Evolutionary conservation across 805 yeast genomes (phyloP).

Genomic region (Priceomyces melissophilus): DNA sequence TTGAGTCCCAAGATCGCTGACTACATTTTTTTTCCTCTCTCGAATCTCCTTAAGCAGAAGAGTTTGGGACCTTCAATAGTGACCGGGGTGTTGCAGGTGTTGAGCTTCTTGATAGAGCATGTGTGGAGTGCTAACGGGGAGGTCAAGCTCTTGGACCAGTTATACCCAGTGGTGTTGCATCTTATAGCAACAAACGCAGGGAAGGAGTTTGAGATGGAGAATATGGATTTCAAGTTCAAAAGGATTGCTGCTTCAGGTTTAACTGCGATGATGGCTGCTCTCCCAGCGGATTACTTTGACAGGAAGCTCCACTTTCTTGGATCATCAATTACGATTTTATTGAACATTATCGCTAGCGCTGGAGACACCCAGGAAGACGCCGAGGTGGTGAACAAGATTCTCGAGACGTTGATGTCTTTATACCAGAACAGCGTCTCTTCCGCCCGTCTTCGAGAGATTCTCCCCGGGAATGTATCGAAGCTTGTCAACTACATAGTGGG

Average conservation of each 20-base stretch:
- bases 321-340: conserved; percentile 21
- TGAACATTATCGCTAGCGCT: conserved; percentile 14
- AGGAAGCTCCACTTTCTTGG: conserved; percentile 27
- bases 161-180: conserved; percentile 29
- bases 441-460: conserved; percentile 32
- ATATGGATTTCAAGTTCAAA: conserved; percentile 14
- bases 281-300: conserved; percentile 19
- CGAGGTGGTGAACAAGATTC: conserved; percentile 7
- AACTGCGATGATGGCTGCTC: conserved; percentile 10
- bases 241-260: conserved; percentile 14
- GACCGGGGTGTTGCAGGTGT: conserved; percentile 21
- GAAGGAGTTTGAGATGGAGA: conserved; percentile 4
- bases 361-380: conserved; percentile 15
- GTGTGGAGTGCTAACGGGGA: conserved; percentile 28
- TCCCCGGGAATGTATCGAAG: conserved; percentile 39
- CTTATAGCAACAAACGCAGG: conserved; percentile 15
- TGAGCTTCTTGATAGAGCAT: conserved; percentile 24
- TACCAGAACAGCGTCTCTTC: conserved; percentile 17
- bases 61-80: conserved; percentile 17
- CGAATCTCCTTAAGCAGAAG: conserved; percentile 28
- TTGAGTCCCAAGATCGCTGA: conserved; percentile 35
- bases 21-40: conserved; percentile 39
- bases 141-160: conserved; percentile 28
- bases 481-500: conserved; percentile 24
- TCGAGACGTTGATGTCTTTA: conserved; percentile 13